Conservation (phyloP, 2,329 filamentous ascomycete species). For the Penicillium hesseltinei region DNA sequence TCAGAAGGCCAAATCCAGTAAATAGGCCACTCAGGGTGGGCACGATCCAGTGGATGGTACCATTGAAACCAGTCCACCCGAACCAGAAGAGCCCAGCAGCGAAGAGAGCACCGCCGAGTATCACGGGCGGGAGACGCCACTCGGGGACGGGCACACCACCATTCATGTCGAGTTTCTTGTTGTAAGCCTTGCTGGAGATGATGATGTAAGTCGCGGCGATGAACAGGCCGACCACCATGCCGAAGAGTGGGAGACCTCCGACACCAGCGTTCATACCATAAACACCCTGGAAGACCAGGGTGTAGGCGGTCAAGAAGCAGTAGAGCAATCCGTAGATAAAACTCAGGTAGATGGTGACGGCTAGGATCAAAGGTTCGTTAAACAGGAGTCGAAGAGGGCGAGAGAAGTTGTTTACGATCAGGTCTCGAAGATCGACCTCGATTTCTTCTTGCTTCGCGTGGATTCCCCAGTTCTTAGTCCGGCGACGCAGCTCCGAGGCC, state of each 20-base stretch:
- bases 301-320: slow-evolving; percentile 40
- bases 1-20: slow-evolving; percentile 57
- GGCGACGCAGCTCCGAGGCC: slow-evolving; percentile 46
- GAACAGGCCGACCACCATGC: slow-evolving; percentile 73
- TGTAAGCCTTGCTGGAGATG: slow-evolving; percentile 53
- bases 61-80: slow-evolving; percentile 64
- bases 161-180: slow-evolving; percentile 51
- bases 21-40: slow-evolving; percentile 50
- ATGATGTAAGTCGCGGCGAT: slow-evolving; percentile 59
- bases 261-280: slow-evolving; percentile 69
- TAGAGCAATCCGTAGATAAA: slow-evolving; percentile 40
- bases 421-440: slow-evolving; percentile 51
- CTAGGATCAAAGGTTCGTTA: slow-evolving; percentile 44
- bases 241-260: slow-evolving; percentile 77
- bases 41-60: slow-evolving; percentile 40
- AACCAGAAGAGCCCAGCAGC: slow-evolving; percentile 73
- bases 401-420: slow-evolving; percentile 53
- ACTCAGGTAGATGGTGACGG: slow-evolving; percentile 41
- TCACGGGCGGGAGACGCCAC: slow-evolving; percentile 57
- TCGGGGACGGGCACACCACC: slow-evolving; percentile 57
- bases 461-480: slow-evolving; percentile 58
- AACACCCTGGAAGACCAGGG: slow-evolving; percentile 46
- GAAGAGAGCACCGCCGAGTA: slow-evolving; percentile 52
- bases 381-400: slow-evolving; percentile 48
- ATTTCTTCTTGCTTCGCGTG: slow-evolving; percentile 56